Base-by-base conservation (phyloP, 2,329 filamentous ascomycete species). In the Thielaviopsis punctulata region DNA sequence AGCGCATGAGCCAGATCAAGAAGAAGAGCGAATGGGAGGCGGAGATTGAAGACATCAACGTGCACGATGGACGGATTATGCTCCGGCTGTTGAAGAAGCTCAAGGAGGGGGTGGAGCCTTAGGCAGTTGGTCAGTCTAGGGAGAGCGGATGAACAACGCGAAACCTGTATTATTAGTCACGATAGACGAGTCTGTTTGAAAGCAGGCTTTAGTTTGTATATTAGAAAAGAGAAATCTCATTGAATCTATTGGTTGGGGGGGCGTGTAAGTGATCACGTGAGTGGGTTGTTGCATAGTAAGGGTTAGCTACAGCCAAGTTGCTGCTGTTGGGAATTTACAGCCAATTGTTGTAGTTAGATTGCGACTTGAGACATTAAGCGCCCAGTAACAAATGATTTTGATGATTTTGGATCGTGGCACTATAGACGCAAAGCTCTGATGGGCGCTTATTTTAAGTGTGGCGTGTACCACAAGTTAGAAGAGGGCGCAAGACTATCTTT, bases 1-100 rank as follows among this genome's bases (percentile, higher is more conserved):
- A 62, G 12, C 62, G 66, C 22, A 57, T 69, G 52, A 62, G 64
- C n/a, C 67, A 76, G 10, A 60, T 77, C 21, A 62, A 63, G 24
- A 56, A 68, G 7, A 75, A 72, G 5, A 76, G 80, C 59, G 63
- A 69, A n/a, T 73, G 77, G 55, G 70, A 75, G 56, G 77, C 79
- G 27, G 69, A 73, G 61, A 64, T 82, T 39, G 58, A 56, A n/a
- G 64, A 77, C 56, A 62, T 81, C 55, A 73, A 79, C 57, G 69
- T 76, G 23, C 68, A 73, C 58, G 59, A 61, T 15, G 65, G 66
- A 36, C 62, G 62, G 43, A 66, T 80, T 43, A 56, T 63, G 10
- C 73, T 79, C 55, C 70, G 68, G 62, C 68, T 69, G 10, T 52
- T 73, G 41, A 60, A 63, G 47, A 51, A 44, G 44, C 25, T 56